These are phyloP conservation scores for Ascochyta lentis DNA, from an alignment of 2,329 filamentous ascomycete species.

Conservation along the genomic window DNA sequence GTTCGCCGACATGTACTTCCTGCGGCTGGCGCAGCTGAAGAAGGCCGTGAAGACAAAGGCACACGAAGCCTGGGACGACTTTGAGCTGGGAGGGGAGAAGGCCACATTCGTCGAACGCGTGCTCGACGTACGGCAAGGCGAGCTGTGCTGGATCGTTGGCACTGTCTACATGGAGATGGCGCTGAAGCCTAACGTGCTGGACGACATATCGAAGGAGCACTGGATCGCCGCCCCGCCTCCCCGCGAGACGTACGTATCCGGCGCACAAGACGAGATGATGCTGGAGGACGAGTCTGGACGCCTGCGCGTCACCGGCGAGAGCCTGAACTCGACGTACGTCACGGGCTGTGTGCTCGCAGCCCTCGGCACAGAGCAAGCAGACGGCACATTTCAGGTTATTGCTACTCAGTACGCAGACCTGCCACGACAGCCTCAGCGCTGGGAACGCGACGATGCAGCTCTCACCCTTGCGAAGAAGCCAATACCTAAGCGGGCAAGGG, in stretches of 20 bases:
- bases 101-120: constrained; percentile 84
- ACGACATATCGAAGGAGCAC: constrained; percentile 94
- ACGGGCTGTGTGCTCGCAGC: constrained; percentile 95
- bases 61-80: constrained; percentile 75
- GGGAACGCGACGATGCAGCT: constrained; percentile 68
- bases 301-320: constrained; percentile 75
- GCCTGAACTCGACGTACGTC: constrained; percentile 74
- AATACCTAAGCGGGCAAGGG: constrained; percentile 52
- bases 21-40: constrained; percentile 87
- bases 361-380: constrained; percentile 89
- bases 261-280: constrained; percentile 74
- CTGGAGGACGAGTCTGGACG: constrained; percentile 95
- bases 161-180: constrained; percentile 98
- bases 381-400: constrained; percentile 91
- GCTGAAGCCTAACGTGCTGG: constrained; percentile 92
- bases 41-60: constrained; percentile 80
- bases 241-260: constrained; percentile 76
- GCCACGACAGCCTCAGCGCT: constrained; percentile 79
- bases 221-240: constrained; percentile 86
- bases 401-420: constrained; percentile 90
- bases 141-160: constrained; percentile 93
- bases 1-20: constrained; percentile 97
- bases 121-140: constrained; percentile 91
- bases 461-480: constrained; percentile 39
- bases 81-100: constrained; percentile 76